Conservation (phyloP, 1,284 basidiomycete species). For the Cryptococcus deneoformans region DNA sequence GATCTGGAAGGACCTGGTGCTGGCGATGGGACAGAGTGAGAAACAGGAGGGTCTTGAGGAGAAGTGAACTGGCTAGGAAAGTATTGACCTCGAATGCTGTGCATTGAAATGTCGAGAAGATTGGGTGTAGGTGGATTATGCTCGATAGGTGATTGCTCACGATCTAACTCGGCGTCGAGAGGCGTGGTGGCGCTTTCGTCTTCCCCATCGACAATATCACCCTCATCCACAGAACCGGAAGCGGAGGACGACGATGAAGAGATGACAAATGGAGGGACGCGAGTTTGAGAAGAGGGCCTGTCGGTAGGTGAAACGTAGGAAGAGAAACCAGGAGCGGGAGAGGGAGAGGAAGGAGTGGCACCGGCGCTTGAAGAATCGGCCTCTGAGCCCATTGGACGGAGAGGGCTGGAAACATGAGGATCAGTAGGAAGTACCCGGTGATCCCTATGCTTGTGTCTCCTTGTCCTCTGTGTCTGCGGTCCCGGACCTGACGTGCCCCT, state of each 20-base stretch:
- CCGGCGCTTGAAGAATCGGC: too few species aligned
- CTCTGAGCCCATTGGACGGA: conserved; percentile 34
- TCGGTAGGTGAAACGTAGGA: conserved; percentile 48
- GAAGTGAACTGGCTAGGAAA: conserved; percentile 17
- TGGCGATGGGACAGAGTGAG: neutral
- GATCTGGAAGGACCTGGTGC: neutral
- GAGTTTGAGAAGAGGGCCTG: conserved; percentile 34
- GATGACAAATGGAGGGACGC: conserved; percentile 26
- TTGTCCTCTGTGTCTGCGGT: conserved; percentile 1
- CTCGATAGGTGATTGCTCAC: conserved; percentile 33
- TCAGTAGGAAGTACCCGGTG: conserved; percentile 19
- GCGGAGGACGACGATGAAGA: neutral
- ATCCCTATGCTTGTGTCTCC: conserved; percentile 13
- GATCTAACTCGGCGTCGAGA: neutral
- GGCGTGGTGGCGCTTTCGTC: conserved; percentile 5
- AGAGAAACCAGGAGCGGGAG: conserved; percentile 12
- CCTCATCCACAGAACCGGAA: neutral
- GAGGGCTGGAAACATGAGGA: conserved; percentile 32
- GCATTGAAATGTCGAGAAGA: conserved; percentile 55
- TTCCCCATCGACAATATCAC: neutral
- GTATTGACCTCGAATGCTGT: conserved; percentile 41
- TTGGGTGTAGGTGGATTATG: conserved; percentile 58
- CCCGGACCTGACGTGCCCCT: neutral
- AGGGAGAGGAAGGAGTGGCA: too few species aligned
- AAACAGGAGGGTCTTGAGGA: neutral